phyloP scores from a whole-genome alignment of 306 rosid species.

The Psophocarpus tetragonolobus region DNA sequence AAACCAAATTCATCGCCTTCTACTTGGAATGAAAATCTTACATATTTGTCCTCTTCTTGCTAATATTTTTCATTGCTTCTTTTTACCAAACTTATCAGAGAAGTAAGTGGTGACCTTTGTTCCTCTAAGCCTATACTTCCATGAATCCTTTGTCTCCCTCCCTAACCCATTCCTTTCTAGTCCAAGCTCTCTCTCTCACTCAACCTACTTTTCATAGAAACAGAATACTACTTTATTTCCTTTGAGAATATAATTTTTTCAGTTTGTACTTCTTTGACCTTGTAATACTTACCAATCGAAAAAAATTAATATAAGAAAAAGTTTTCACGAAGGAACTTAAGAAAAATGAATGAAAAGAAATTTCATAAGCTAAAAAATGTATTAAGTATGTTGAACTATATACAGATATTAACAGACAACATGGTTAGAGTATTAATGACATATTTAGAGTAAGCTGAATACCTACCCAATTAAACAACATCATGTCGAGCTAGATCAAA shows the following conservation, averaged over 20 bases:
- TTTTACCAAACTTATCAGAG: no score
- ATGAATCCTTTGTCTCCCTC: no score
- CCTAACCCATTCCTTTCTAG: no score
- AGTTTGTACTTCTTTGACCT: neutral
- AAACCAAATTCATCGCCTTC: no score
- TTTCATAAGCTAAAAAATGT: neutral
- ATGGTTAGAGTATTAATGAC: neutral
- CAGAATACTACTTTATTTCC: neutral
- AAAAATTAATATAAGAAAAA: neutral
- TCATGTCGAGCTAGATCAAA: constrained; percentile 86
- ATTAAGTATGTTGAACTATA: neutral
- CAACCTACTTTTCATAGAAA: no score
- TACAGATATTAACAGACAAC: neutral
- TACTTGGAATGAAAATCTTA: no score
- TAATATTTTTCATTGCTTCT: no score
- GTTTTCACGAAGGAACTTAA: no score
- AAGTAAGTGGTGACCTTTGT: no score
- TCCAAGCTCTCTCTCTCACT: no score
- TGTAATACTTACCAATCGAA: neutral
- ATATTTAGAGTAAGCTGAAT: neutral
- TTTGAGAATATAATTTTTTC: neutral
- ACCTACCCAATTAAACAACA: constrained; percentile 95
- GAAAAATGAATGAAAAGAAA: neutral
- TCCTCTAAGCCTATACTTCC: no score
- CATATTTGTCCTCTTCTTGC: no score